Evolutionary conservation across 345 rosid genomes (phyloP), one percentile per base, ranked within the genome.

Genomic region (Sonneratia caseolaris): DNA sequence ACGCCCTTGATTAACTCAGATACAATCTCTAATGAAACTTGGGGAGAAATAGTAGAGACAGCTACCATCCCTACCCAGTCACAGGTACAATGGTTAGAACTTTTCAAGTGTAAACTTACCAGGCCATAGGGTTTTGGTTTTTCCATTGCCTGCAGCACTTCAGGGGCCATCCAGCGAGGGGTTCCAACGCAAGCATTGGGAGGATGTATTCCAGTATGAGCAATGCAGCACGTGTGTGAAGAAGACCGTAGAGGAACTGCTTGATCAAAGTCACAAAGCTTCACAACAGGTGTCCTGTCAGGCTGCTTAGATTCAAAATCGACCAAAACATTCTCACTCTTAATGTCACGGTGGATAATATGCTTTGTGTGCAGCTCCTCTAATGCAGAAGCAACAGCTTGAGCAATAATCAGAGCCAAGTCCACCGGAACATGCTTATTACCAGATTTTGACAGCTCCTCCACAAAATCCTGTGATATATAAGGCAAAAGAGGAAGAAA

Each of bases 81-180:
- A 32, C 61, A 38, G 12, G 57, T 27, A 35, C 38, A 59, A 57
- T 22, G 35, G 64, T 59, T 22, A 7, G 36, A 24, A n/a, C 22
- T 22, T 5, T 59, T 24, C 64, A 62, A 59, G 22, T 1, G 0
- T 77, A 68, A 77, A 72, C 82, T 72, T 86, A 92, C 99, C 83
- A 95, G 80, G 73, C 99, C 97, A 56, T 92, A 95, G 18, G 27
- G 66, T 69, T 66, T 82, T 5, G 45, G 84, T 62, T 90, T 81
- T 71, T 86, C 84, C 97, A 89, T 89, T 66, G 98, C 83, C 73
- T 64, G 82, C 65, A 92, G 74, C 74, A 95, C 98, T 81, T 95
- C 99, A 12, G 99, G 99, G 70, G 98, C 97, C 97, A 95, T 92
- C 98, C 99, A 95, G 11, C 98, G 89, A 7, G 99, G 98, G 5